Evolutionary conservation across 2,329 filamentous ascomycete genomes (phyloP).

Genomic region (Colletotrichum coccodes): DNA sequence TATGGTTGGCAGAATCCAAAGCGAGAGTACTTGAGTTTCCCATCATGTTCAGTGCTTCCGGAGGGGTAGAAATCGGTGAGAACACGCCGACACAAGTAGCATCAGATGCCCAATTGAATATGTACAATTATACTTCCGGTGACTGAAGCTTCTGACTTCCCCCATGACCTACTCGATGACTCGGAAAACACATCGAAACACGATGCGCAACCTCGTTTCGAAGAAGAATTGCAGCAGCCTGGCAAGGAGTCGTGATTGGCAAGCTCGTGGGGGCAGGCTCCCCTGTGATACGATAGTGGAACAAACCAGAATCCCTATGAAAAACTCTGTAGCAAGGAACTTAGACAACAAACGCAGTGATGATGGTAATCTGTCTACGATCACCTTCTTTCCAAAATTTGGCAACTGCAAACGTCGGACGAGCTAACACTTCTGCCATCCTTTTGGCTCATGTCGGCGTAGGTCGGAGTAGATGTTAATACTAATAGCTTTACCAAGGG

Average conservation of each 20-base stretch:
- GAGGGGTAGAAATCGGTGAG: constrained; percentile 33
- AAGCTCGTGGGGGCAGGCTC: constrained; percentile 21
- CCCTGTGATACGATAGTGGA: constrained; percentile 49
- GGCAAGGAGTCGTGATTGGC: constrained; percentile 40
- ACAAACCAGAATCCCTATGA: constrained; percentile 58
- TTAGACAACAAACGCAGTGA: constrained; percentile 64
- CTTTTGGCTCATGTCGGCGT: background rate
- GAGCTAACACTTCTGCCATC: background rate
- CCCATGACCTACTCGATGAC: constrained; percentile 53
- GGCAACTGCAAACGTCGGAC: constrained; percentile 37
- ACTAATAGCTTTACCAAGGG: constrained; percentile 59
- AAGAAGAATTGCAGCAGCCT: constrained; percentile 40
- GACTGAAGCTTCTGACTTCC: constrained; percentile 42
- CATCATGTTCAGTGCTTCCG: constrained; percentile 1
- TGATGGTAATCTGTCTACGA: constrained; percentile 57
- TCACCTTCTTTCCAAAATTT: constrained; percentile 29
- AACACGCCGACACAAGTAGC: constrained; percentile 35
- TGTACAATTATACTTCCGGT: constrained; percentile 48
- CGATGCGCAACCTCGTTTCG: constrained; percentile 46
- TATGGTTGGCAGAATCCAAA: background rate
- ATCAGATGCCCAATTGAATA: constrained; percentile 52
- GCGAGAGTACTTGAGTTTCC: background rate
- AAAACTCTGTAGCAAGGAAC: constrained; percentile 65
- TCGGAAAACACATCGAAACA: constrained; percentile 53
- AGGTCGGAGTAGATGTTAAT: background rate